phyloP scores from a whole-genome alignment of 2,329 filamentous ascomycete species.

The Alternaria gaisen region DNA sequence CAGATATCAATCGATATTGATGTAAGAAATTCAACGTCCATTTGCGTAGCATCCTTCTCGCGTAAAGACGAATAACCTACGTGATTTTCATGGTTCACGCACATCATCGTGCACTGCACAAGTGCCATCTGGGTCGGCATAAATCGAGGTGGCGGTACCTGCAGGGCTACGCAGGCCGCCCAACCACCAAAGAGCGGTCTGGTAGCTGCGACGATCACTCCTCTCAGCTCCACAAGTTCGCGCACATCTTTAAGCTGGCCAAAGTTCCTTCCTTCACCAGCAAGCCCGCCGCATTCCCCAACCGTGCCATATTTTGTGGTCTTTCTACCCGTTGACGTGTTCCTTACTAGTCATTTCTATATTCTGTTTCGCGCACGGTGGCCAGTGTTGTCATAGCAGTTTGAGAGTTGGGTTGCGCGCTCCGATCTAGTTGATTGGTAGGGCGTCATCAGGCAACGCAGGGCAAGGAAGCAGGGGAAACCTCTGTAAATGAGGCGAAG shows the following conservation, averaged over 20 bases:
- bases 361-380: constrained; percentile 3
- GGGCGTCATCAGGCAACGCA: constrained; percentile 3
- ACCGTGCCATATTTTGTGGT: constrained; percentile 24
- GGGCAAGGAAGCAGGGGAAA: constrained; percentile 4
- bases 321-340: constrained; percentile 6
- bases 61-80: constrained; percentile 1
- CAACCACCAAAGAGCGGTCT: constrained; percentile 35
- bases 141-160: constrained; percentile 26
- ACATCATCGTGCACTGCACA: constrained; percentile 29
- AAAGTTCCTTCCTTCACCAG: constrained; percentile 11
- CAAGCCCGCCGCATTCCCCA: constrained; percentile 18
- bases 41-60: not conserved
- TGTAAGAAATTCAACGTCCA: not conserved
- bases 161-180: constrained; percentile 28
- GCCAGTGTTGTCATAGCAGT: constrained; percentile 1
- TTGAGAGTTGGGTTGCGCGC: not conserved
- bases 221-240: constrained; percentile 39
- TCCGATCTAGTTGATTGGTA: constrained; percentile 2
- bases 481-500: not conserved
- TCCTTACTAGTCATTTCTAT: constrained; percentile 1
- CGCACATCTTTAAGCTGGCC: constrained; percentile 23
- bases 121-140: constrained; percentile 15
- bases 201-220: constrained; percentile 28
- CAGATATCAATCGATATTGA: not conserved
- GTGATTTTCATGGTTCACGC: constrained; percentile 28